These are phyloP conservation scores for Boletus patriciae DNA, from an alignment of 768 basidiomycete species.

Conservation along the genomic window DNA sequence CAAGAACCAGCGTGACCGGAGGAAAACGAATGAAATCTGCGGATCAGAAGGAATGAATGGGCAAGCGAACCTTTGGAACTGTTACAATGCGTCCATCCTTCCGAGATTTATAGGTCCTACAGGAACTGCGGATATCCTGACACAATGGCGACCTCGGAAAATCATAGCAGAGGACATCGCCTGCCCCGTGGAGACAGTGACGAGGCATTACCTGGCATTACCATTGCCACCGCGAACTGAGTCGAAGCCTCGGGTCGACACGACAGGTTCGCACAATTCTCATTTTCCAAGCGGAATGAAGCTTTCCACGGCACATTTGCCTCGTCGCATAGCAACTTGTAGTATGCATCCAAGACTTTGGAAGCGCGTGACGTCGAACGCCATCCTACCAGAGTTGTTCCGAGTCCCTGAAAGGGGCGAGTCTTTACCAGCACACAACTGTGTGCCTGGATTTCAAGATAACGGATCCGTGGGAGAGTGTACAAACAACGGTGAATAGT, in stretches of 20 bases:
- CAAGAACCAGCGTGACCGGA: conserved; percentile 11
- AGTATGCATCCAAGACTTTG: too few relatives aligned
- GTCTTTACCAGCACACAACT: too few relatives aligned
- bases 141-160: neutral
- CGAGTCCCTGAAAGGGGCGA: too few relatives aligned
- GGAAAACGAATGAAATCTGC: neutral
- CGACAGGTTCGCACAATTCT: too few relatives aligned
- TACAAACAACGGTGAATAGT: too few relatives aligned
- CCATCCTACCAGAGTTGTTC: neutral
- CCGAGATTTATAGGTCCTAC: conserved; percentile 6
- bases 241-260: neutral
- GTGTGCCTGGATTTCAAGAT: too few relatives aligned
- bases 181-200: neutral
- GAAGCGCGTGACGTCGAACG: too few relatives aligned
- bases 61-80: neutral
- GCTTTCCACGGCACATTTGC: too few relatives aligned
- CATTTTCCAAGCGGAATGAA: too few relatives aligned
- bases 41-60: neutral
- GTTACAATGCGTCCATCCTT: neutral
- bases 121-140: neutral
- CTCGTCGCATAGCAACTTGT: too few relatives aligned
- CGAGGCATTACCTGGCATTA: neutral
- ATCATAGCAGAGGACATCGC: neutral
- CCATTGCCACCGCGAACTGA: neutral
- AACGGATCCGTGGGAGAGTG: too few relatives aligned